Evolutionary conservation across 805 yeast species (phyloP), one percentile per base, ranked within the genome.

Genomic region (Ogataea degrootiae): DNA sequence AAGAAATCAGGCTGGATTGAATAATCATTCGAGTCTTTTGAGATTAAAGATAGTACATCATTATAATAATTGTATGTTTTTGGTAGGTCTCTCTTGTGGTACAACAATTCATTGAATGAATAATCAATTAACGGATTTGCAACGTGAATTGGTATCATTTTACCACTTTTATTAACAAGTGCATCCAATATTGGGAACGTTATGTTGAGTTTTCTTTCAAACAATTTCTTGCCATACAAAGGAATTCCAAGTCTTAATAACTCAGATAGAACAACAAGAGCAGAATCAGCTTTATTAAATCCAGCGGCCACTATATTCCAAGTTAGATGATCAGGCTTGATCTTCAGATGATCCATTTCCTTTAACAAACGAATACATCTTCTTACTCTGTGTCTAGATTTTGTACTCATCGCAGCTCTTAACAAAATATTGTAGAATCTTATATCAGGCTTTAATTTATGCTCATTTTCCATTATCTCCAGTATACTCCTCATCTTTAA

Each of bases 301-400:
- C 52, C 45, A 11, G 50, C 40, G 29, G 48, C 45, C 2, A 53
- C 16, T 5, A 55, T 29, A 38, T 53, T 52, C 56, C 56, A 55
- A 14, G 57, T 55, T 36, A 49, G 21, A 17, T 41, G 19, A 37
- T 55, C 54, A 1, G 55, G 55, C 16, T 4, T 39, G 8, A 55
- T 17, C 9, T 40, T 38, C 6, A 31, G 16, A 0, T 22, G 6
- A 12, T 45, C 33, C 54, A 55, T 53, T 9, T 5, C 23, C 12
- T 40, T 17, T 17, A 55, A 26, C 19, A 37, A 29, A 15, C 44
- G 17, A 6, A 46, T 31, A 16, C 49, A 48, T 19, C 55, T 41
- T 16, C 52, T 37, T 9, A 51, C 47, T 19, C 50, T 38, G 21
- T 49, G 37, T 34, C 34, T 44, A 15, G 48, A 39, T 2, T 37